Base-by-base conservation (phyloP, 495 filamentous ascomycete genomes). In the Penicillium arizonense region DNA sequence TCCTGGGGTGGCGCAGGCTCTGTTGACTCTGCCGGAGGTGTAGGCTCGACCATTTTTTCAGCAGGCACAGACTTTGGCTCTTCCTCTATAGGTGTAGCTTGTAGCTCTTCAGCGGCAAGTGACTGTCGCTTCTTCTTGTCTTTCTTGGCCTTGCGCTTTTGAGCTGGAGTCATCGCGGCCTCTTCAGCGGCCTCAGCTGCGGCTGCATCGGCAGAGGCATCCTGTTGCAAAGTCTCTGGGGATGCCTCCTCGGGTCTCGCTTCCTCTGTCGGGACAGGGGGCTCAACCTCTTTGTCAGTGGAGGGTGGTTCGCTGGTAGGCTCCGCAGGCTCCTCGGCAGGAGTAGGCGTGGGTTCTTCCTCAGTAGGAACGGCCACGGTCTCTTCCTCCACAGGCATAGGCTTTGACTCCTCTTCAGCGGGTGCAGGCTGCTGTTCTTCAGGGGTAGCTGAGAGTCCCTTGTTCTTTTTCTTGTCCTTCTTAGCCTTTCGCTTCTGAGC, bases 401-500 rank as follows among this genome's bases (percentile, higher is more conserved):
- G 5, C 32, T 8, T 33, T 7, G 37, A 11, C 6, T 24, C 32
- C 23, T 42, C 47, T 16, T 21, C 47, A 7, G 13, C 13, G 2
- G 38, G 18, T 3, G 13, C 6, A 43, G 20, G 18, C 30, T 50
- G 48, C 1, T 43, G 30, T 6, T 43, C 38, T 18, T 50, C 38
- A 16, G 48, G n/a, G 13, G 11, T 20, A 7, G 21, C 38, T 12
- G 48, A 33, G 14, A 42, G 38, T 7, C 48, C 18, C 18, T 43
- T 30, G 28, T 30, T 50, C 38, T 54, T 54, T 26, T 53, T 53
- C 34, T 41, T 57, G 6, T 57, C 37, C 26, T 57, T 57, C 44
- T 57, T 57, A 3, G 41, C 32, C 36, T 50, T 50, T 3, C 28
- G 30, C 38, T 50, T 50, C 20, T 42, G 39, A 12, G 39, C 39